Conservation (phyloP, 2,329 filamentous ascomycete species). For the Aureobasidium sp. region DNA sequence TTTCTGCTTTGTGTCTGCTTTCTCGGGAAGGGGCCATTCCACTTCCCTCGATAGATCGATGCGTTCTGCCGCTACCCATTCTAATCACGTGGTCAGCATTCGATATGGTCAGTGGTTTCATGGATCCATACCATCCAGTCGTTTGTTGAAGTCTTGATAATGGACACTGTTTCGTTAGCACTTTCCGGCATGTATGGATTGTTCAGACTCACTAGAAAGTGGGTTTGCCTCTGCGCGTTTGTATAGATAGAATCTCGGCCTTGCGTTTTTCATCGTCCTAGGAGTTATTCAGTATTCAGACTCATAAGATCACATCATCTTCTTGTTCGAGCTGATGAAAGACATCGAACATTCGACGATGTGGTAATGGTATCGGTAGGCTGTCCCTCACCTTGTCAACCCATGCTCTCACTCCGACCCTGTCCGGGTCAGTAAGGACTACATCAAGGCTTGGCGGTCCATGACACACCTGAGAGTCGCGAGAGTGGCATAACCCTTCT, state of each 20-base stretch:
- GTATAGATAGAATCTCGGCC: constrained; percentile 93
- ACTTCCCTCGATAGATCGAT: constrained; percentile 87
- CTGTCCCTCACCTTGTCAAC: constrained; percentile 54
- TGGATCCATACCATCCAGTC: constrained; percentile 47
- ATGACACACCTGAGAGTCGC: constrained; percentile 66
- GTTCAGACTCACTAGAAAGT: constrained; percentile 61
- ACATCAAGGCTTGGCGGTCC: constrained; percentile 7
- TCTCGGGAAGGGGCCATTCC: constrained; percentile 91
- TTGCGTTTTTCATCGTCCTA: constrained; percentile 76
- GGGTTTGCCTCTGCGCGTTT: constrained; percentile 77
- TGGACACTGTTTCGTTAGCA: constrained; percentile 54
- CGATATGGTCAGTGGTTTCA: constrained; percentile 17
- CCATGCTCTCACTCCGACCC: constrained; percentile 59
- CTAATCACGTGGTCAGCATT: constrained; percentile 40
- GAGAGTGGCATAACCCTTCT: constrained; percentile 77
- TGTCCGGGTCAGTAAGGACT: constrained; percentile 32
- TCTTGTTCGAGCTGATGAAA: background rate
- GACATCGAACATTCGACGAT: background rate
- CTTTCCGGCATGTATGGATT: background rate
- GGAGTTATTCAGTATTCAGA: background rate
- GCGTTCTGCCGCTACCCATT: constrained; percentile 78
- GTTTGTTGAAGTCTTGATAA: constrained; percentile 97
- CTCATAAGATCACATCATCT: background rate
- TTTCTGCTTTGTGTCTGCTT: constrained; percentile 81
- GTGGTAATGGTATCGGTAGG: background rate